phyloP scores from a whole-genome alignment of 768 basidiomycete genomes.

The Pleurotus pulmonarius region DNA sequence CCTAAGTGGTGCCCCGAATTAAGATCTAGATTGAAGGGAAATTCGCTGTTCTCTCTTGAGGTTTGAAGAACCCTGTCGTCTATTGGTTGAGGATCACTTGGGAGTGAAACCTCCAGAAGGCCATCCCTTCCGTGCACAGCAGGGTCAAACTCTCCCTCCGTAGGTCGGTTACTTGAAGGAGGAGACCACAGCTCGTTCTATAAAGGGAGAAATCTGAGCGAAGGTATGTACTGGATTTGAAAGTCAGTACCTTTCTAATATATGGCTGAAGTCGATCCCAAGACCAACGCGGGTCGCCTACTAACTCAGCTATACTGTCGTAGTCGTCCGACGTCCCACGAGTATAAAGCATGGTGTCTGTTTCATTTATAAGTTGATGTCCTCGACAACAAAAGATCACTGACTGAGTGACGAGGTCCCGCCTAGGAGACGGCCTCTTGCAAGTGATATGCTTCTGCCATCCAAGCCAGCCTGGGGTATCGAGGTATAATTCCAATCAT shows the following conservation, averaged over 20 bases:
- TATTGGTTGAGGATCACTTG: constrained; percentile 12
- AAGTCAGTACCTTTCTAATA: constrained; percentile 15
- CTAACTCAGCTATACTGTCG: constrained; percentile 18
- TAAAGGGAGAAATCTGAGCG: neutral
- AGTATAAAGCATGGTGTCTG: constrained; percentile 21
- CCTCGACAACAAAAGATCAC: neutral
- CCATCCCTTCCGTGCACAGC: constrained; percentile 22
- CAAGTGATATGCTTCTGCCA: constrained; percentile 14
- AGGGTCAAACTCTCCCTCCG: constrained; percentile 22
- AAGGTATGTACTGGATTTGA: no score
- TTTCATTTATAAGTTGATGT: neutral
- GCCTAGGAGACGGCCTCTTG: constrained; percentile 19
- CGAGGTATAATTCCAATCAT: constrained; percentile 24
- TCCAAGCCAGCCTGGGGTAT: constrained; percentile 15
- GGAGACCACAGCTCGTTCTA: constrained; percentile 16
- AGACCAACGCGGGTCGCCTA: constrained; percentile 23
- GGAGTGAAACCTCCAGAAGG: constrained; percentile 16
- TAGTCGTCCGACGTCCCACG: constrained; percentile 22
- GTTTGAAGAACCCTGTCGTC: constrained; percentile 20
- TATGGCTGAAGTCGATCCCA: constrained; percentile 23
- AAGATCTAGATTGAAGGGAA: constrained; percentile 29
- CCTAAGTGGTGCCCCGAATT: constrained; percentile 28
- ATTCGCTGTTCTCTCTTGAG: constrained; percentile 17
- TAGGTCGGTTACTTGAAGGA: constrained; percentile 20
- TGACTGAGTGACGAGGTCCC: constrained; percentile 19